These are phyloP conservation scores for Stagonosporopsis vannaccii DNA, from an alignment of 2,329 filamentous ascomycete genomes.

Conservation along the genomic window DNA sequence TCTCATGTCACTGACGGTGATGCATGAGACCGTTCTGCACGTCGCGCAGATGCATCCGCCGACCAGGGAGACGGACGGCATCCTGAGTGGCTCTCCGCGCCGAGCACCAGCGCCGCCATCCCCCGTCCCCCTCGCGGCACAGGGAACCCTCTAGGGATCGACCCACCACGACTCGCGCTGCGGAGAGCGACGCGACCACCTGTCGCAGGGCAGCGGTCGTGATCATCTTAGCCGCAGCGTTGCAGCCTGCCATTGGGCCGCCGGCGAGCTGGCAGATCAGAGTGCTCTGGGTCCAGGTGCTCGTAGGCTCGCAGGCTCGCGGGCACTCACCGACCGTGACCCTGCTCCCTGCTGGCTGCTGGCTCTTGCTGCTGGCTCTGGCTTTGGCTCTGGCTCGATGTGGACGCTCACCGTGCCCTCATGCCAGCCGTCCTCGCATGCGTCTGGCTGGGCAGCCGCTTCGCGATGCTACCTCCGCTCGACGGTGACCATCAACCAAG, in stretches of 20 bases:
- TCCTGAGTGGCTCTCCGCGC: slow-evolving; percentile 25
- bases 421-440: slow-evolving; percentile 31
- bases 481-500: slow-evolving; percentile 32
- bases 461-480: slow-evolving; percentile 34
- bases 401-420: slow-evolving; percentile 25
- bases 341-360: slow-evolving; percentile 1
- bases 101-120: slow-evolving; percentile 10
- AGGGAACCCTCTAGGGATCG: slow-evolving; percentile 15
- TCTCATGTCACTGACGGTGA: slow-evolving; percentile 34
- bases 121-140: slow-evolving; percentile 15
- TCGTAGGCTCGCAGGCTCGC: slow-evolving; percentile 6
- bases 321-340: slow-evolving; percentile 17
- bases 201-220: slow-evolving; percentile 21
- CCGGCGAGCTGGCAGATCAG: slow-evolving; percentile 18
- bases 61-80: slow-evolving; percentile 34
- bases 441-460: slow-evolving; percentile 19
- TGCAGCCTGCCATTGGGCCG: slow-evolving; percentile 21
- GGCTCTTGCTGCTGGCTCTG: not conserved
- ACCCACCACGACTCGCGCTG: slow-evolving; percentile 17
- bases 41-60: slow-evolving; percentile 34
- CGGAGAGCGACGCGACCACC: slow-evolving; percentile 23
- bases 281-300: slow-evolving; percentile 13
- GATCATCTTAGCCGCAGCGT: slow-evolving; percentile 29
- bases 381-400: slow-evolving; percentile 20
- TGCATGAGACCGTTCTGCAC: slow-evolving; percentile 35